phyloP scores from a whole-genome alignment of 768 basidiomycete genomes.

The Nidularia sp. region DNA sequence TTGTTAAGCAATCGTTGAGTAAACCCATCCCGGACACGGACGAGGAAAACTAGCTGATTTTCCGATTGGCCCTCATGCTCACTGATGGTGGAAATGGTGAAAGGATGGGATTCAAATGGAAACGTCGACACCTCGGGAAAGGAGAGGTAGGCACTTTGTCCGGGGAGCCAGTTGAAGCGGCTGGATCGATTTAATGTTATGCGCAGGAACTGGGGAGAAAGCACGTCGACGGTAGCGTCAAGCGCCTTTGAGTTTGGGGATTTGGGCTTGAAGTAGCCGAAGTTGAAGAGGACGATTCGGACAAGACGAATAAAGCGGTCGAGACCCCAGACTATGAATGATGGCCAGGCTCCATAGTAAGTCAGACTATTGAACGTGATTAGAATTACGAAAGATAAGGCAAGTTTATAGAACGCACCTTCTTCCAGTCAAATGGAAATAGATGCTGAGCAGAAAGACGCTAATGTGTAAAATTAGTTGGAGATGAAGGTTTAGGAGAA shows the following conservation, averaged over 20 bases:
- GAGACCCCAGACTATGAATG: constrained; percentile 50
- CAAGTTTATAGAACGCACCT: constrained; percentile 15
- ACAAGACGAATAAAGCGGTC: constrained; percentile 47
- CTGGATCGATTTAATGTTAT: constrained; percentile 36
- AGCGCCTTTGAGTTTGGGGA: background rate
- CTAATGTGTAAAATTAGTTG: constrained; percentile 9
- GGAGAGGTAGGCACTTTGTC: constrained; percentile 50
- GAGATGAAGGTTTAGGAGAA: background rate
- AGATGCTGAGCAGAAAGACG: constrained; percentile 32
- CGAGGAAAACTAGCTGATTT: constrained; percentile 51
- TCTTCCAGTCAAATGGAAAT: constrained; percentile 30
- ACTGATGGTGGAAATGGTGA: constrained; percentile 49
- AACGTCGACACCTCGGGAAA: constrained; percentile 40
- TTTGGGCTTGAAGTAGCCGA: constrained; percentile 28
- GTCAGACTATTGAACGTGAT: constrained; percentile 16
- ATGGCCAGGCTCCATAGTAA: constrained; percentile 41
- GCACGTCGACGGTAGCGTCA: constrained; percentile 32
- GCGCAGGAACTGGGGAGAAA: constrained; percentile 42
- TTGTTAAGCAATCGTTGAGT: constrained; percentile 42
- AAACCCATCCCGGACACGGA: constrained; percentile 57
- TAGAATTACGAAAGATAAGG: background rate
- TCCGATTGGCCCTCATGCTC: constrained; percentile 11
- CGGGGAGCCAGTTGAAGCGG: constrained; percentile 42
- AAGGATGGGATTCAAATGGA: constrained; percentile 56
- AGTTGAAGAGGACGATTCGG: constrained; percentile 41